Base-by-base conservation (phyloP, 768 basidiomycete genomes). In the Termitomyces sp. region DNA sequence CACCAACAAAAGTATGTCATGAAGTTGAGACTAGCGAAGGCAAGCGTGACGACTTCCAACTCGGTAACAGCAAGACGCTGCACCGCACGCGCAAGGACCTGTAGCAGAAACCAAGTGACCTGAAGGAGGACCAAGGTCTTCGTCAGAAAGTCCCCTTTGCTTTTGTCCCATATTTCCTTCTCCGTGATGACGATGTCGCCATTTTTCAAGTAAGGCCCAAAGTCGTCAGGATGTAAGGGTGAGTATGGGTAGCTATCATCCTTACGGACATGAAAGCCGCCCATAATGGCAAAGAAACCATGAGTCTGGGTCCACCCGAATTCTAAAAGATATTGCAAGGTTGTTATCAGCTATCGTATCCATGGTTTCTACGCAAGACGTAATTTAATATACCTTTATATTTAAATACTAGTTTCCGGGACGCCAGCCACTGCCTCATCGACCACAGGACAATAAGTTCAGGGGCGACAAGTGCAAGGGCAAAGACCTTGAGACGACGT, bases 1-100 rank as follows among this genome's bases (percentile, higher is more conserved):
- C 66, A 70, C 72, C 73, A 74, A 38, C 68, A 59, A 20, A 56
- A 50, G 47, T 74, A 73, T 29, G 61, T 68, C 42, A 67, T 40
- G n/a, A 60, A 40, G 41, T 66, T 71, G 36, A 70, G 48, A 10
- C 60, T 23, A 0, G 66, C 59, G 50, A 63, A 68, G 3, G 64
- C 70, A 9, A 70, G 41, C 9, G 70, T 71, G 16, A 59, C 62
- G 11, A 73, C 27, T 54, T 73, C 72, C 3, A 73, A 51, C 49
- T 68, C 63, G 0, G 69, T 64, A 18, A 73, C 52, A 2, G 55
- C 45, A 13, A 71, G 62, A 40, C 56, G 56, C 29, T 64, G 18
- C 6, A 45, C 23, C 10, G n/a, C n/a, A 7, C 70, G 68, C 5
- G 63, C 64, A 1, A 69, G 49, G 45, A 58, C 60, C 33, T 70